Conservation (phyloP, 306 rosid species). For the Erythrophleum fordii region DNA sequence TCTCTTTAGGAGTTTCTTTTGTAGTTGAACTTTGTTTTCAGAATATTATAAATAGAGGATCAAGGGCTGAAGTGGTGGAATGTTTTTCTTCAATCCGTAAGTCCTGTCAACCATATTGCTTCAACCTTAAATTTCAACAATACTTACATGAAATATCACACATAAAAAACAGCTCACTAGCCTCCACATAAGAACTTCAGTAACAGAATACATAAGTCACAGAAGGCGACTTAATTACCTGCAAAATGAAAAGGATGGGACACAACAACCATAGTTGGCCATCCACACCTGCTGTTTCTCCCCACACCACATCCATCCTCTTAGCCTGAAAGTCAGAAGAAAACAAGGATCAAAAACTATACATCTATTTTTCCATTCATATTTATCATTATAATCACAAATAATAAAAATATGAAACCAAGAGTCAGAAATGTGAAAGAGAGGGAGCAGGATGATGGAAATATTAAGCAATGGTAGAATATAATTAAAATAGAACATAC, state of each 20-base stretch:
- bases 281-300: slow-evolving; percentile 94
- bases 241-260: slow-evolving; percentile 88
- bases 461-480: background rate
- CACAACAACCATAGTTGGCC: slow-evolving; percentile 97
- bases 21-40: too few relatives aligned
- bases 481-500: slow-evolving; percentile 24
- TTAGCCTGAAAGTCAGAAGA: slow-evolving; percentile 74
- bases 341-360: slow-evolving; percentile 24
- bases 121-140: too few relatives aligned
- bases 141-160: too few relatives aligned
- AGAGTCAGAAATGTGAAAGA: slow-evolving; percentile 18
- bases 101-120: too few relatives aligned
- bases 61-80: too few relatives aligned
- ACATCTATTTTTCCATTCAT: slow-evolving; percentile 22
- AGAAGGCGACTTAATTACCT: slow-evolving; percentile 57
- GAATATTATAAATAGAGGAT: too few relatives aligned
- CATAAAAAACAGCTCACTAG: too few relatives aligned
- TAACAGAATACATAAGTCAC: background rate
- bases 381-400: too few relatives aligned
- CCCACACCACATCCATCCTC: slow-evolving; percentile 99
- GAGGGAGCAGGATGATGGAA: background rate
- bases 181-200: too few relatives aligned
- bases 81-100: too few relatives aligned
- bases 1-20: too few relatives aligned
- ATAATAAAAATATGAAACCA: too few relatives aligned